Conservation (phyloP, 1,284 basidiomycete species). For the Fomitopsis palustris region DNA sequence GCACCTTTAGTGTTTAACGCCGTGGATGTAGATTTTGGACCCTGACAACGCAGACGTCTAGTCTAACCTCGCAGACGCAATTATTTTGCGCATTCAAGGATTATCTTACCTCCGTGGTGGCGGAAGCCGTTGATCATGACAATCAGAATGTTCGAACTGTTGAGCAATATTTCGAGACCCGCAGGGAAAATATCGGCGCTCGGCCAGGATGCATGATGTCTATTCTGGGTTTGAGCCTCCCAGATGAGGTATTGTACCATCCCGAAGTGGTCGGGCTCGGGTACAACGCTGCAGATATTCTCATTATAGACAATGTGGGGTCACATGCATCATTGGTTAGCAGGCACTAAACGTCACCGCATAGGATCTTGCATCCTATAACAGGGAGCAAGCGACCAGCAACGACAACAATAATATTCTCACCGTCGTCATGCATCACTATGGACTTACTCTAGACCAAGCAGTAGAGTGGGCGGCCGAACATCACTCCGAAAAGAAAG, state of each 20-base stretch:
- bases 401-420: constrained; percentile 31
- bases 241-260: constrained; percentile 28
- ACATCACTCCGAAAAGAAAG: too few species aligned
- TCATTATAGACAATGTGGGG: too few species aligned
- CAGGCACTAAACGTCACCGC: constrained; percentile 5
- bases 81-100: too few species aligned
- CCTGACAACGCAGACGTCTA: too few species aligned
- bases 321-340: too few species aligned
- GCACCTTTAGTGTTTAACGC: too few species aligned
- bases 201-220: constrained; percentile 28
- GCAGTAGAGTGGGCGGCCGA: constrained; percentile 18
- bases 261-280: constrained; percentile 24
- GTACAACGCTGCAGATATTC: constrained; percentile 13
- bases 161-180: constrained; percentile 25
- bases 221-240: constrained; percentile 27
- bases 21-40: too few species aligned
- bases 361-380: constrained; percentile 24
- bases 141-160: constrained; percentile 20
- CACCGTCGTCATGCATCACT: constrained; percentile 19
- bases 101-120: too few species aligned
- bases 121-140: too few species aligned
- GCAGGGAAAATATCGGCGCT: constrained; percentile 28
- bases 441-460: constrained; percentile 23
- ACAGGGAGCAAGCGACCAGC: constrained; percentile 15
- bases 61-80: too few species aligned